Evolutionary conservation across 768 basidiomycete species (phyloP), one percentile per base, ranked within the genome.

Genomic region (Sarcodon aspratus): DNA sequence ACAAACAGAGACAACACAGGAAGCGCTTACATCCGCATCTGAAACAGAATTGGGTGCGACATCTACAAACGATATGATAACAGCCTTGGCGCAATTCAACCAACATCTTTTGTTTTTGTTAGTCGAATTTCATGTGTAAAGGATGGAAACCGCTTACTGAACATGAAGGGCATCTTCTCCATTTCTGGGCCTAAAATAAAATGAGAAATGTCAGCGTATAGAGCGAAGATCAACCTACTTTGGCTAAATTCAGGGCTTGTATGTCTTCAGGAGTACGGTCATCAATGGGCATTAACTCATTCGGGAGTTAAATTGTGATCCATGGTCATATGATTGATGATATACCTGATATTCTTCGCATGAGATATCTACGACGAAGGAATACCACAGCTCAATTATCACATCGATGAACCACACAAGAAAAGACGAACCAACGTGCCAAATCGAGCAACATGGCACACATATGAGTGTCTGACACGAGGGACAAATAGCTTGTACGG

Each of bases 21-120:
- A 27, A 45, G 15, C 1, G 57, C 65, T 47, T 37, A 68, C 68
- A 60, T n/a, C 65, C 67, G 47, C 67, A 69, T 53, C 63, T 64
- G 56, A 66, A 69, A 53, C 70, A 70, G 52, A 72, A 72, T 49
- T 70, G 60, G 21, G 63, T 63, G 12, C 64, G 61, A 56, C 69
- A 70, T 36, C 62, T 52, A 55, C 69, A 71, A 2, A 63, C 68
- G 57, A 70, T 68, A 51, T 71, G 69, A 55, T 67, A 67, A 51
- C 68, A 70, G 0, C 69, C 70, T 36, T 52, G 31, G 1, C 54
- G 37, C 15, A 66, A 56, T 50, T 66, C 64, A 47, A 66, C 61
- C 35, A 66, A 27, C 21, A 27, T 27, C 21, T 27, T 27, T 27
- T 27, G 21, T 27, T 27, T 5, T 27, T 27, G 21, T 27, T 27